These are phyloP conservation scores for Coniosporium tulheliwenetii DNA, from an alignment of 2,329 filamentous ascomycete species.

Conservation along the genomic window DNA sequence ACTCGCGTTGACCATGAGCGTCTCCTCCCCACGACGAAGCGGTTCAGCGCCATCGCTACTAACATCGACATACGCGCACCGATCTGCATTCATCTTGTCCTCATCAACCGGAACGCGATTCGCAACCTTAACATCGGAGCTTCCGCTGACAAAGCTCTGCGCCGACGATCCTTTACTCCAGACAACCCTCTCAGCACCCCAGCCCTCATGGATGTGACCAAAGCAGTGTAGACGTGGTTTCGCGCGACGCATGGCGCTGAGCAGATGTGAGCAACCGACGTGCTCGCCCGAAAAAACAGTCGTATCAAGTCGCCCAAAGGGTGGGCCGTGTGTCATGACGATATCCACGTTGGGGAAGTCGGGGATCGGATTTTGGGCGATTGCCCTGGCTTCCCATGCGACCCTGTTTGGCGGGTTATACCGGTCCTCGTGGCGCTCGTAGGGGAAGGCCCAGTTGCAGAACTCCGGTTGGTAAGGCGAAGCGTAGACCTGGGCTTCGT, in stretches of 20 bases:
- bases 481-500: constrained; percentile 27
- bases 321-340: constrained; percentile 47
- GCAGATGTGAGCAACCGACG: constrained; percentile 40
- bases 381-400: constrained; percentile 14
- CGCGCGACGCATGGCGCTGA: constrained; percentile 33
- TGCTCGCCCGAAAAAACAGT: constrained; percentile 12
- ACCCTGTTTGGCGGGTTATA: constrained; percentile 25
- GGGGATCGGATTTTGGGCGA: constrained; percentile 23
- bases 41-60: constrained; percentile 6
- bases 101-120: constrained; percentile 6
- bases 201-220: constrained; percentile 45
- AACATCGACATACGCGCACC: constrained; percentile 6
- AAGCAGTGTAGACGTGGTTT: constrained; percentile 43
- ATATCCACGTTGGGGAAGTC: constrained; percentile 34
- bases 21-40: constrained; percentile 32
- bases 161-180: constrained; percentile 15
- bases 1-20: constrained; percentile 42
- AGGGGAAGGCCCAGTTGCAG: constrained; percentile 39
- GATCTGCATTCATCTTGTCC: constrained; percentile 5
- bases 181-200: constrained; percentile 25
- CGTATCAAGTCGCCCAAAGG: constrained; percentile 33
- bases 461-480: constrained; percentile 41
- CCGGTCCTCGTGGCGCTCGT: constrained; percentile 32
- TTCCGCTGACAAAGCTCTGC: too few relatives aligned
- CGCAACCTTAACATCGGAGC: too few relatives aligned